phyloP scores from a whole-genome alignment of 2,329 filamentous ascomycete genomes.

The Calonectria montana region DNA sequence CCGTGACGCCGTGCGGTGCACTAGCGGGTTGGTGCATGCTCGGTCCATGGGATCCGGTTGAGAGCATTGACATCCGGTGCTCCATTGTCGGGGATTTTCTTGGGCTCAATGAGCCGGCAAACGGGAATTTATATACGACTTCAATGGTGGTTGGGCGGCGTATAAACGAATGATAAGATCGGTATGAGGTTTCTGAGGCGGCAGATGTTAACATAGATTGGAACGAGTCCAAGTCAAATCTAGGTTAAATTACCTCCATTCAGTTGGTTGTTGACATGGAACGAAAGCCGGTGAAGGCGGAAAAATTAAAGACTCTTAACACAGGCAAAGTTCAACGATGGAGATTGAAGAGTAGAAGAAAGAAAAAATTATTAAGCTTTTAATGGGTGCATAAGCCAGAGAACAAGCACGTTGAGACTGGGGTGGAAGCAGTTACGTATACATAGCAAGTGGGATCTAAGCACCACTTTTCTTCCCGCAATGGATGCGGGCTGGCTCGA shows the following conservation, averaged over 20 bases:
- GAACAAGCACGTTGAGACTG: not conserved
- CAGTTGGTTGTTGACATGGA: not conserved
- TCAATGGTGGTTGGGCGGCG: not conserved
- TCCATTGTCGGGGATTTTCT: not conserved
- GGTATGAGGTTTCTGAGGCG: not conserved
- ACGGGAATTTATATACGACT: not conserved
- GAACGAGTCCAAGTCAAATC: not conserved
- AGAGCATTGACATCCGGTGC: constrained; percentile 1
- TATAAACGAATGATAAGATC: not conserved
- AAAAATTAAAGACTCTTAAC: not conserved
- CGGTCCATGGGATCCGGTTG: not conserved
- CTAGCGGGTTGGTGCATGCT: not conserved
- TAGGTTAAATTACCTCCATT: not conserved
- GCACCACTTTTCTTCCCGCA: constrained; percentile 1
- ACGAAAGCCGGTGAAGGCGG: not conserved
- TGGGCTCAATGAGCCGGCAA: not conserved
- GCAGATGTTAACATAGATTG: not conserved
- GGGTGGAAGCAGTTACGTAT: not conserved
- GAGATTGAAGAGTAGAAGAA: not conserved
- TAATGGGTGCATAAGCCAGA: not conserved
- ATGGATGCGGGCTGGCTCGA: not conserved
- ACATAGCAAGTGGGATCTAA: not conserved
- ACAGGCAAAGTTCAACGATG: not conserved
- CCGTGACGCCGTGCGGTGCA: not conserved
- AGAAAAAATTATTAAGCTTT: not conserved